Base-by-base conservation (phyloP, 106 monocot genomes). In the Narthecium ossifragum region DNA sequence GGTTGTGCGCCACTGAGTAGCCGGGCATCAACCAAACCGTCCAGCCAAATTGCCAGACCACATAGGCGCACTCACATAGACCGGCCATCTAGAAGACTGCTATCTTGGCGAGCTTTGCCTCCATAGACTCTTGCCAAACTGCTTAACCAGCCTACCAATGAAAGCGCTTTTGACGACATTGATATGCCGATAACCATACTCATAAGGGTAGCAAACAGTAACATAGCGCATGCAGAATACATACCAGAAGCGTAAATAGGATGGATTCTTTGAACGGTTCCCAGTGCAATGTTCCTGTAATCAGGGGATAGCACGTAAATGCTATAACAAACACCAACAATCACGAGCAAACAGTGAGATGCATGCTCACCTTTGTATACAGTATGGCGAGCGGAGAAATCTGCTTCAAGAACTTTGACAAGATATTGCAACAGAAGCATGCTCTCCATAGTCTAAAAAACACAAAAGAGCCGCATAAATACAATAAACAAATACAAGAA, bases 311-410 rank as follows among this genome's bases (percentile, higher is more conserved):
- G 55, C 27, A 30, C 11, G 27, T 21, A 5, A 31, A 28, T 30
- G 5, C 5, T 8, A 37, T 26, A 33, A 18, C 12, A 34, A 17
- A 55, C 39, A 66, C 0, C 5, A 2, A 21, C 58, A 17, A 26
- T 33, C 26, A 39, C 37, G 37, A 38, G 49, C 34, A 51, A 32
- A 31, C 46, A n/a, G 5, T 64, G 62, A n/a, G n/a, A n/a, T n/a
- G n/a, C n/a, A n/a, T n/a, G n/a, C n/a, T n/a, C 65, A 88, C 93
- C 85, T 81, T 77, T 85, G 57, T 74, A 88, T 43, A 78, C 30
- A 69, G 67, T 61, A 3, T 74, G 65, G 26, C 85, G 88, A 66
- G 69, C 68, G 63, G 73, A 51, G 43, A 82, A 76, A 77, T 93
- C 93, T 36, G 33, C 67, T 60, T 82, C 79, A 57, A 93, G 70